Conservation (phyloP, 2,329 filamentous ascomycete genomes). For the Nakataea oryzae region DNA sequence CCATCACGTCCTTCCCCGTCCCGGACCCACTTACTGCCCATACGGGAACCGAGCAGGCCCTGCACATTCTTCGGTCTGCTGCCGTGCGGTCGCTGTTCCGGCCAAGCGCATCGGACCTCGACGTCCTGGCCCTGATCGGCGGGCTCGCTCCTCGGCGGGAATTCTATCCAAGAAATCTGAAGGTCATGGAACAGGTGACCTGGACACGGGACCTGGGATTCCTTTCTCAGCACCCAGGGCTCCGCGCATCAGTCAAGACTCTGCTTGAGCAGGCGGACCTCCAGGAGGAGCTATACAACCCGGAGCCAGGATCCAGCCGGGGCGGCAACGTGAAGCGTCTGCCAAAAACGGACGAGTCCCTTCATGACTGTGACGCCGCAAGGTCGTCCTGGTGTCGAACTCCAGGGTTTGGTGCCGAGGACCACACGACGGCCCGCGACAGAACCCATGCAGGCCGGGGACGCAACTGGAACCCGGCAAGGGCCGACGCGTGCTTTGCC, state of each 20-base stretch:
- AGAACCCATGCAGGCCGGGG: neutral
- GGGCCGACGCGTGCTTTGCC: neutral
- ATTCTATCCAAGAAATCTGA: neutral
- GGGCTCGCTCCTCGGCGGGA: conserved; percentile 11
- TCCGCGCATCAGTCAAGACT: neutral
- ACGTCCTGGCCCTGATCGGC: conserved; percentile 25
- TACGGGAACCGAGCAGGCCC: conserved; percentile 44
- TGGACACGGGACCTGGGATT: neutral
- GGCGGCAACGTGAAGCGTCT: neutral
- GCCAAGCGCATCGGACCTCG: conserved; percentile 21
- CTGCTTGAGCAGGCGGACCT: neutral
- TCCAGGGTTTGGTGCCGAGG: neutral
- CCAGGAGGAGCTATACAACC: neutral
- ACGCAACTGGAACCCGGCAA: neutral
- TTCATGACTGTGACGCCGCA: neutral
- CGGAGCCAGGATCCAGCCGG: neutral
- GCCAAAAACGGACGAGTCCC: neutral
- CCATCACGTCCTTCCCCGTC: conserved; percentile 38
- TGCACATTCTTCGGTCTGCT: conserved; percentile 36
- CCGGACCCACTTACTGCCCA: conserved; percentile 33
- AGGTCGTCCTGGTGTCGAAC: neutral
- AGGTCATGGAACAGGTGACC: neutral
- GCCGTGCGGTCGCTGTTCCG: conserved; percentile 20
- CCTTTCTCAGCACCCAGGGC: neutral
- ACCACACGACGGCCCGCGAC: neutral